These are phyloP conservation scores for Acacia acuminata DNA, from an alignment of 306 rosid species.

Conservation along the genomic window DNA sequence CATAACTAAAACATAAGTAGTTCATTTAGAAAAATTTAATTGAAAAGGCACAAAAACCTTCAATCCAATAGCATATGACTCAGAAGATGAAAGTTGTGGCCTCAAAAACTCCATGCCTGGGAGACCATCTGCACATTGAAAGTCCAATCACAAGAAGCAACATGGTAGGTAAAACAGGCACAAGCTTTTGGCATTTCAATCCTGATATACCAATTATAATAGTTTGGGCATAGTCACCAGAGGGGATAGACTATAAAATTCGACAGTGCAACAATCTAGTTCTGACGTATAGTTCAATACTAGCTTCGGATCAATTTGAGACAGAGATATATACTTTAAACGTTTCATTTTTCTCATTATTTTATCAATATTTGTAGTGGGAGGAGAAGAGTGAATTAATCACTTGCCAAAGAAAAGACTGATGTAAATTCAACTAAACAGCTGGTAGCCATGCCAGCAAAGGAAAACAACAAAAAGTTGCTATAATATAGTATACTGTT, in stretches of 20 bases:
- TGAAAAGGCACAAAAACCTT: constrained; percentile 53
- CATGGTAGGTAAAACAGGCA: background rate
- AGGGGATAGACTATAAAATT: background rate
- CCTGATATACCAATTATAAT: background rate
- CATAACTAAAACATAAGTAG: background rate
- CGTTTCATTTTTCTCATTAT: background rate
- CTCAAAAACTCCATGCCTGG: constrained; percentile 41
- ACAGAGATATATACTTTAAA: background rate
- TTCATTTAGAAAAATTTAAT: background rate
- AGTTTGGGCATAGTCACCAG: background rate
- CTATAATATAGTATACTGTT: background rate
- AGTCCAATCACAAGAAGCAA: constrained; percentile 23
- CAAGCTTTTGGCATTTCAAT: background rate
- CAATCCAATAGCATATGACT: constrained; percentile 43
- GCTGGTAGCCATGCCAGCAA: background rate
- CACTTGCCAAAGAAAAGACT: background rate
- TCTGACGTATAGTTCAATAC: background rate
- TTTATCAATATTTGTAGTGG: background rate
- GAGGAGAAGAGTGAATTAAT: background rate
- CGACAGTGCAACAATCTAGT: background rate
- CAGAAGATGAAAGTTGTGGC: constrained; percentile 50
- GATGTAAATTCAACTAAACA: background rate
- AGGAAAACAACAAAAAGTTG: background rate
- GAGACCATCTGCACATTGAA: constrained; percentile 49
- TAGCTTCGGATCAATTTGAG: background rate